A percentile compares a stretch with the other conserved stretches of the same genome.
phyloP scores from a whole-genome alignment of 2,329 filamentous ascomycete genomes.

The Calonectria pseudoreteaudii region DNA sequence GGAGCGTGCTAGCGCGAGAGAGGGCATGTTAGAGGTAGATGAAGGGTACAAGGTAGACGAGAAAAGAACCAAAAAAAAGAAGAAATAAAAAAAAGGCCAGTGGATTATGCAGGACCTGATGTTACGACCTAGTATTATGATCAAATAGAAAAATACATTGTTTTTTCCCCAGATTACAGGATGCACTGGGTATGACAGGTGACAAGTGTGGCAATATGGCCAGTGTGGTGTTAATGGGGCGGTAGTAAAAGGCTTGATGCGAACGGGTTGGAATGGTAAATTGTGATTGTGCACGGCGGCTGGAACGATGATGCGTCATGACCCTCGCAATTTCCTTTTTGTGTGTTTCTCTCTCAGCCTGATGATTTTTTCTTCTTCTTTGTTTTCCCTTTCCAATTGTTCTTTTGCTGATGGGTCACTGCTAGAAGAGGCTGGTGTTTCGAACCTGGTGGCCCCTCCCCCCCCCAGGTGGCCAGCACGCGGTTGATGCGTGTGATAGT shows the following conservation, averaged over 20 bases:
- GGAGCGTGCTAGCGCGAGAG: background rate
- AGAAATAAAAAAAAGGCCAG: conserved; percentile 3
- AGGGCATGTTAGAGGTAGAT: conserved; percentile 30
- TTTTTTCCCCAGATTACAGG: conserved; percentile 5
- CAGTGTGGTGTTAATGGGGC: background rate
- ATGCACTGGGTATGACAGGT: background rate
- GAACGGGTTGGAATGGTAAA: background rate
- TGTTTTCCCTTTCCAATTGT: background rate
- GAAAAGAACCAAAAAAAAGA: background rate
- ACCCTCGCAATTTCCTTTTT: background rate
- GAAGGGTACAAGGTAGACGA: conserved; percentile 12
- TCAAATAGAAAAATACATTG: conserved; percentile 12
- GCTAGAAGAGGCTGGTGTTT: background rate
- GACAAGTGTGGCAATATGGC: background rate
- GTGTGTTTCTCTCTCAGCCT: background rate
- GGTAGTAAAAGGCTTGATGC: conserved; percentile 12
- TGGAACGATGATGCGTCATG: background rate
- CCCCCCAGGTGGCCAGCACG: background rate
- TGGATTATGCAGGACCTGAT: conserved; percentile 5
- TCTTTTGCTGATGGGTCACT: background rate
- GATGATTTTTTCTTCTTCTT: background rate
- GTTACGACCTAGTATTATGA: conserved; percentile 13
- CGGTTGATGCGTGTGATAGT: background rate
- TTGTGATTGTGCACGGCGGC: background rate
- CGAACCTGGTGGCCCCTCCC: background rate